Evolutionary conservation across 139 green algal species (phyloP), one percentile per base, ranked within the genome.

Genomic region (Tetradesmus obliquus): DNA sequence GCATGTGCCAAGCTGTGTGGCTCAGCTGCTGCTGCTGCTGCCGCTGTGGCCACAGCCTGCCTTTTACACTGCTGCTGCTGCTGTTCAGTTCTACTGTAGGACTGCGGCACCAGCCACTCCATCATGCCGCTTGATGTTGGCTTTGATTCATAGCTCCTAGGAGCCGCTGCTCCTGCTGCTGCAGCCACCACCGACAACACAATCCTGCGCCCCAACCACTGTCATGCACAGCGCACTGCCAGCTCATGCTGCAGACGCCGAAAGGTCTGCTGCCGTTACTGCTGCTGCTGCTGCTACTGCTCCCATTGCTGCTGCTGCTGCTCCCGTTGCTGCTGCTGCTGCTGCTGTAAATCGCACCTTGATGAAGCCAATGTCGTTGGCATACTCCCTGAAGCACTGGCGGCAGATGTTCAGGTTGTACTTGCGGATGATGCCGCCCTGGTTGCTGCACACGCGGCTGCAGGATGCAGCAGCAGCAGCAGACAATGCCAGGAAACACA

Each of bases 321-420:
- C 32, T 45, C 32, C 32, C 66, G n/a, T 76, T 24, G 15, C 66
- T 7, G 7, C n/a, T 24, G 1, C 3, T 12, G 66, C 17, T 24
- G 6, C 66, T 13, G 6, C 8, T 9, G 57, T 13, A 66, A 19
- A 24, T 1, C 93, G 22, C 82, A 97, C 96, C 97, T 99, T 99
- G 90, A 97, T 92, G 95, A 99, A 99, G 90, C 98, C 98, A 87
- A 99, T 99, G 94, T 99, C 97, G 91, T 97, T 98, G 84, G 98
- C 95, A 90, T 99, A 98, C 94, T 99, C 97, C 57, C 98, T 96
- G 97, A 99, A 99, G 97, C 98, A 99, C 96, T 99, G 98, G 79
- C 98, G 95, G 97, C 98, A 99, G 92, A 99, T 98, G 95, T 99
- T 99, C 92, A 99, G 94, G 93, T 96, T 96, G 95, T 99, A 99